Conservation (phyloP, 139 green algal genomes). For the Bryopsis sp. region DNA sequence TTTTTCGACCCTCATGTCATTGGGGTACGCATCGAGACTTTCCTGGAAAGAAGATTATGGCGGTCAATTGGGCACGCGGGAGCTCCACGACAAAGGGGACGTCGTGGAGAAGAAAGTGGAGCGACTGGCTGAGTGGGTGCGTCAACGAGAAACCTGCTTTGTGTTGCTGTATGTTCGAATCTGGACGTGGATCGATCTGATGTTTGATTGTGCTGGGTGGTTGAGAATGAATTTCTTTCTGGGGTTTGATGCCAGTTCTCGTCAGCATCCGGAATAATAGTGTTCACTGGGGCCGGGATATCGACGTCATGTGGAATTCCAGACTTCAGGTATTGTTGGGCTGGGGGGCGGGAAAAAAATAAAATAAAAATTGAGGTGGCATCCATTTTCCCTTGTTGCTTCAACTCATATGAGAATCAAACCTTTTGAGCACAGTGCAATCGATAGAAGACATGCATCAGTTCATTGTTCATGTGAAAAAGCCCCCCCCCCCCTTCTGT, state of each 20-base stretch:
- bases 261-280: slow-evolving; percentile 51
- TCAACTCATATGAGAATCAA: too few species aligned
- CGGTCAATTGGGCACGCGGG: slow-evolving; percentile 58
- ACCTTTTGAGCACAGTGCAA: too few species aligned
- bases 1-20: slow-evolving; percentile 25
- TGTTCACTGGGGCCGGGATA: slow-evolving; percentile 91
- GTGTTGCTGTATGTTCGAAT: too few species aligned
- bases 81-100: slow-evolving; percentile 40
- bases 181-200: too few species aligned
- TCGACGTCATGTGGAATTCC: slow-evolving; percentile 84
- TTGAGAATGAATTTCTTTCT: background rate
- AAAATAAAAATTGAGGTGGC: too few species aligned
- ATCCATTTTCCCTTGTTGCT: too few species aligned
- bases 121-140: slow-evolving; percentile 43
- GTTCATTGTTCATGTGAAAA: too few species aligned
- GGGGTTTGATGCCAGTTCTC: background rate
- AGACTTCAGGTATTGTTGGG: slow-evolving; percentile 72
- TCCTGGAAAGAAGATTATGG: slow-evolving; percentile 61
- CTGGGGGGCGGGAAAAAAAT: too few species aligned
- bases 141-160: too few species aligned
- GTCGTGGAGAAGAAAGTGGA: slow-evolving; percentile 33
- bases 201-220: background rate
- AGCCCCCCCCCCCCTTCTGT: too few species aligned
- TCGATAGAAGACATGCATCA: too few species aligned
- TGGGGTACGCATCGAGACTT: slow-evolving; percentile 56